These are phyloP conservation scores for Panaeolus cyanescens DNA, from an alignment of 768 basidiomycete species.

Conservation along the genomic window DNA sequence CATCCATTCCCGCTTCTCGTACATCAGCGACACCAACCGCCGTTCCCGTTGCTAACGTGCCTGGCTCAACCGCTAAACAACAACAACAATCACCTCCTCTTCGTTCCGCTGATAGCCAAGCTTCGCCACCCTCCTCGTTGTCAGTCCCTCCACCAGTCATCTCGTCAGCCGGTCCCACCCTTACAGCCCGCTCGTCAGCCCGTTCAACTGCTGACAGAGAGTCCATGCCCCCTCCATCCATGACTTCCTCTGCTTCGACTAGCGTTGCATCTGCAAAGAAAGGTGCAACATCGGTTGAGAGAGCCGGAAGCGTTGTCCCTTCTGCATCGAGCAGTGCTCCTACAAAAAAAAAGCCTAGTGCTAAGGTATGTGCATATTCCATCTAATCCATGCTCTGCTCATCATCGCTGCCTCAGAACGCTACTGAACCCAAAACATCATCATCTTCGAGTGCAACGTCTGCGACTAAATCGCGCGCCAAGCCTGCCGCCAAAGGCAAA, in stretches of 20 bases:
- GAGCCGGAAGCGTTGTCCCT: constrained; percentile 17
- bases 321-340: constrained; percentile 20
- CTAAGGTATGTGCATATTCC: constrained; percentile 35
- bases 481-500: constrained; percentile 36
- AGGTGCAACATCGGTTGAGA: constrained; percentile 13
- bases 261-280: constrained; percentile 19
- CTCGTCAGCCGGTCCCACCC: constrained; percentile 7
- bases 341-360: constrained; percentile 43
- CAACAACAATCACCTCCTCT: constrained; percentile 14
- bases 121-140: constrained; percentile 8
- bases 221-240: constrained; percentile 64
- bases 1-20: constrained; percentile 15
- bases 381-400: background rate
- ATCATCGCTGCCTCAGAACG: constrained; percentile 11
- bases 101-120: constrained; percentile 7
- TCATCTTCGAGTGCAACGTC: constrained; percentile 5
- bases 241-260: constrained; percentile 50
- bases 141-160: constrained; percentile 11
- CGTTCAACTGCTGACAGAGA: constrained; percentile 43
- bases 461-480: constrained; percentile 23
- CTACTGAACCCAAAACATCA: constrained; percentile 11
- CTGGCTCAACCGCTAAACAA: constrained; percentile 2
- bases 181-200: constrained; percentile 16
- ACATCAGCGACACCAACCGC: constrained; percentile 5
- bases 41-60: constrained; percentile 1